These are phyloP conservation scores for Solanum virginianum DNA, from an alignment of 257 asterid genomes.

Conservation along the genomic window DNA sequence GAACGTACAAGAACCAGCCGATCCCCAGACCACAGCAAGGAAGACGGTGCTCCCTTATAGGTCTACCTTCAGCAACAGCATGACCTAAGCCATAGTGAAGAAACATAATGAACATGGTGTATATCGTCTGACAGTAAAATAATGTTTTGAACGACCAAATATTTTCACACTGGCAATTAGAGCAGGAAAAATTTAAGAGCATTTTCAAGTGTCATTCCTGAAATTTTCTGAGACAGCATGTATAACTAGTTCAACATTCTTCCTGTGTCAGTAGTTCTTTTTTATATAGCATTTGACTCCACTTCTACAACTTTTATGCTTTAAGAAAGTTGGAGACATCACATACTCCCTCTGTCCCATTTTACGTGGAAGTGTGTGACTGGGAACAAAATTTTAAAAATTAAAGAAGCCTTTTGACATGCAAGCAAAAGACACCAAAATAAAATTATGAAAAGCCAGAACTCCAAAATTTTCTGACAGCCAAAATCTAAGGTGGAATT, in stretches of 20 bases:
- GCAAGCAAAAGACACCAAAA: not conserved
- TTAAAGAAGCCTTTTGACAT: not conserved
- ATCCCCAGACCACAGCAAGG: conserved; percentile 94
- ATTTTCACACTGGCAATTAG: not conserved
- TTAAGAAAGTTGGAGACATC: not conserved
- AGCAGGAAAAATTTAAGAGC: not conserved
- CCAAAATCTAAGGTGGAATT: not conserved
- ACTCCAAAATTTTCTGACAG: not conserved
- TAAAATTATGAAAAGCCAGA: not conserved
- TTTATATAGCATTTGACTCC: not conserved
- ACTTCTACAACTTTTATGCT: not conserved
- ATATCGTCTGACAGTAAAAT: not conserved
- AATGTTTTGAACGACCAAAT: not conserved
- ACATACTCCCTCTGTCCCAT: not conserved
- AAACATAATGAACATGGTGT: not conserved
- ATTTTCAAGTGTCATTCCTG: not conserved
- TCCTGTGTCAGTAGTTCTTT: not conserved
- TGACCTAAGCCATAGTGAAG: conserved; percentile 27
- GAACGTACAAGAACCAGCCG: conserved; percentile 88
- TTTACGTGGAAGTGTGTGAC: not conserved
- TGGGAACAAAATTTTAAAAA: not conserved
- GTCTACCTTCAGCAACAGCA: conserved; percentile 45
- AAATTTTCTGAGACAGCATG: not conserved
- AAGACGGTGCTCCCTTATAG: conserved; percentile 47
- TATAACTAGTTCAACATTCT: not conserved